A percentile compares a stretch with the other conserved stretches of the same genome.
These are phyloP conservation scores for Vigna trinervia DNA, from an alignment of 306 rosid species.

Conservation along the genomic window DNA sequence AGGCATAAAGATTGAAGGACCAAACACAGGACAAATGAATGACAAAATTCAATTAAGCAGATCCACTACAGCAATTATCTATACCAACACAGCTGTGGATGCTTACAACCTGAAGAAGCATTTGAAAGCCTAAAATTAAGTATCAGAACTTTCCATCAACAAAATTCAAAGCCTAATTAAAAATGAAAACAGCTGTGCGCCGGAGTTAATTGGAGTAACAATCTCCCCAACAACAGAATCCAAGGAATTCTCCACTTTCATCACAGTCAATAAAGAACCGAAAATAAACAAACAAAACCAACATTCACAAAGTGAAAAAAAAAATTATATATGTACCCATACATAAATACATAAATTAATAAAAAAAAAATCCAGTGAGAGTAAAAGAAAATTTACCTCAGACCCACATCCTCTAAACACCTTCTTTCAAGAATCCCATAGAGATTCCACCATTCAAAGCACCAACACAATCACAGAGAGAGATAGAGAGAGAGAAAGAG, in stretches of 20 bases:
- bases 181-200: constrained; percentile 24
- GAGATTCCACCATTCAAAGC: constrained; percentile 61
- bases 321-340: neutral
- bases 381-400: constrained; percentile 71
- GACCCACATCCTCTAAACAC: constrained; percentile 68
- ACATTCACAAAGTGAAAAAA: constrained; percentile 41
- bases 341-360: constrained; percentile 34
- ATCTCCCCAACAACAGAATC: constrained; percentile 45
- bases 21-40: constrained; percentile 29
- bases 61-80: constrained; percentile 56
- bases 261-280: constrained; percentile 39
- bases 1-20: constrained; percentile 40
- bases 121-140: constrained; percentile 47
- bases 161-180: constrained; percentile 25
- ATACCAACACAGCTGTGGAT: constrained; percentile 28
- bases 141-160: constrained; percentile 37
- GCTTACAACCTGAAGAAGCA: constrained; percentile 40
- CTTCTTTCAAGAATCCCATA: constrained; percentile 55
- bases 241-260: constrained; percentile 22
- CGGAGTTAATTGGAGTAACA: too few relatives aligned
- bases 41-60: constrained; percentile 49
- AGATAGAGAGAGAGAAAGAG: constrained; percentile 45
- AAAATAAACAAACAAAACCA: constrained; percentile 44
- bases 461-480: constrained; percentile 49
- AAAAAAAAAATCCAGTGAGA: constrained; percentile 46